Evolutionary conservation across 116 monocot species (phyloP).

Genomic region (Trichopus zeylanicus): DNA sequence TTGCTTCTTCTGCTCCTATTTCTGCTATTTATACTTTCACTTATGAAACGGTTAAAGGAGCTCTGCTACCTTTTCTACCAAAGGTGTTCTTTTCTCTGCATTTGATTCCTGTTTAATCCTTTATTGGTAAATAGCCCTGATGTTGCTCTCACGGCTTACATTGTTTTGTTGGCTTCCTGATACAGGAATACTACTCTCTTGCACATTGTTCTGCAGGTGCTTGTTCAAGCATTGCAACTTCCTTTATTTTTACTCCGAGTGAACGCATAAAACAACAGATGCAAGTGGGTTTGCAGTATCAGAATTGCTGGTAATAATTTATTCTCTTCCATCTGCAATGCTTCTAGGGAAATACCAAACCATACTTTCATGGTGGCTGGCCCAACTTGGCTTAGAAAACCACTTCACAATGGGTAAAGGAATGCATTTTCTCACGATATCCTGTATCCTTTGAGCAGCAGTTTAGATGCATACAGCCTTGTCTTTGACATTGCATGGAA

Average conservation of each 20-base stretch:
- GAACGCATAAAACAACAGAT: constrained; percentile 98
- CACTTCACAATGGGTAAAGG: too few species aligned
- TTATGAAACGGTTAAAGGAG: constrained; percentile 86
- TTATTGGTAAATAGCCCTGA: too few species aligned
- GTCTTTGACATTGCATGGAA: too few species aligned
- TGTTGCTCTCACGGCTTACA: background rate
- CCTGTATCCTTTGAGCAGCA: too few species aligned
- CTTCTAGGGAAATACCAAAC: background rate
- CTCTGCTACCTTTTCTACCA: constrained; percentile 68
- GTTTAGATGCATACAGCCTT: too few species aligned
- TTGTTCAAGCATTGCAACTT: constrained; percentile 94
- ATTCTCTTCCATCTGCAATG: background rate
- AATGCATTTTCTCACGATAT: too few species aligned
- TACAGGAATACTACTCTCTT: constrained; percentile 77
- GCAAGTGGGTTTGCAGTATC: constrained; percentile 91
- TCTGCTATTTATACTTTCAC: constrained; percentile 95
- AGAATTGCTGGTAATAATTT: constrained; percentile 66
- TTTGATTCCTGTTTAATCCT: background rate
- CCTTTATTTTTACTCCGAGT: constrained; percentile 92
- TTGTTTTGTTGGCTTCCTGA: background rate
- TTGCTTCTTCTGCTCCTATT: constrained; percentile 89
- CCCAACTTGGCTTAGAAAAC: too few species aligned
- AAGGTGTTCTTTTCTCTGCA: constrained; percentile 37
- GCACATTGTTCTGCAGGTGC: constrained; percentile 90
- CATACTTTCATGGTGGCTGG: too few species aligned